Conservation (phyloP, 1,284 basidiomycete species). For the Sutorius eximius region DNA sequence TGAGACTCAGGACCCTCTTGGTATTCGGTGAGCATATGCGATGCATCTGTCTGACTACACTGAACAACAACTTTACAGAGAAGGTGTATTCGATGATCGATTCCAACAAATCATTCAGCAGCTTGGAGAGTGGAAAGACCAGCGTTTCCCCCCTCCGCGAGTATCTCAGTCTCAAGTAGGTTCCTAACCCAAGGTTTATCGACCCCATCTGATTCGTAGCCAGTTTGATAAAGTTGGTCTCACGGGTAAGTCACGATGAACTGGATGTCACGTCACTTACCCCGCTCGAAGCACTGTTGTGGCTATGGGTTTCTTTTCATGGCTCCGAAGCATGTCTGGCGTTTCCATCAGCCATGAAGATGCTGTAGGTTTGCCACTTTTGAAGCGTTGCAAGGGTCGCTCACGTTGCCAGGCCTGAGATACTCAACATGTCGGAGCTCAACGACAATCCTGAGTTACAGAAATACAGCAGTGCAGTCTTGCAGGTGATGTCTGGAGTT, state of each 20-base stretch:
- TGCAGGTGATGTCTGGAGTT: conserved; percentile 73
- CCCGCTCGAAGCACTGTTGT: conserved; percentile 61
- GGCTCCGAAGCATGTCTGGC: conserved; percentile 64
- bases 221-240: conserved; percentile 87
- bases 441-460: conserved; percentile 75
- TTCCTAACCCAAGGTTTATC: conserved; percentile 4
- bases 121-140: conserved; percentile 67
- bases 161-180: conserved; percentile 70
- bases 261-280: conserved; percentile 13
- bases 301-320: conserved; percentile 77
- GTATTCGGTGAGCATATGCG: conserved; percentile 46
- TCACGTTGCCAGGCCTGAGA: conserved; percentile 58
- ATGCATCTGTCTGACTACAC: background rate
- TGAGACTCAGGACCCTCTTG: conserved; percentile 64
- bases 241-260: conserved; percentile 51
- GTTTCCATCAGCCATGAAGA: conserved; percentile 72
- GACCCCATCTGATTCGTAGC: conserved; percentile 18
- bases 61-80: conserved; percentile 40
- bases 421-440: conserved; percentile 78
- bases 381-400: conserved; percentile 7
- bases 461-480: conserved; percentile 69
- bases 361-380: conserved; percentile 58
- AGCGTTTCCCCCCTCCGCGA: conserved; percentile 82
- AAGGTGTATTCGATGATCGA: conserved; percentile 55
- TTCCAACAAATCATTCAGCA: conserved; percentile 55